Percentiles rank a stretch among this genome's conserved stretches.
phyloP scores from a whole-genome alignment of 1,284 basidiomycete species.

The Taiwanofungus camphoratus region DNA sequence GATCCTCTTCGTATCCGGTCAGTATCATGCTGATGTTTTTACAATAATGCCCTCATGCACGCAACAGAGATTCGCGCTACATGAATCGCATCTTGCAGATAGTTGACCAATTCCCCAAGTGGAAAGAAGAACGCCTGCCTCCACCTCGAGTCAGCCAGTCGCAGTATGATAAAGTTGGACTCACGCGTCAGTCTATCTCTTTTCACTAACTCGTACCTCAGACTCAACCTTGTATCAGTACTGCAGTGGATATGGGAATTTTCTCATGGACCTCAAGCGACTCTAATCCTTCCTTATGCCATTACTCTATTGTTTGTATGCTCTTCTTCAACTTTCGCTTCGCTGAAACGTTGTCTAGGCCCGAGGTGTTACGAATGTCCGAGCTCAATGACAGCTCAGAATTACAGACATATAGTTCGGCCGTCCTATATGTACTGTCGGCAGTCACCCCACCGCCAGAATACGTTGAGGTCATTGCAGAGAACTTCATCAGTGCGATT shows the following conservation, averaged over 20 bases:
- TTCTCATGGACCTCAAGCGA: constrained; percentile 63
- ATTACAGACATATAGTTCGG: constrained; percentile 65
- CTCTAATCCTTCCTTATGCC: constrained; percentile 68
- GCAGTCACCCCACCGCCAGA: constrained; percentile 59
- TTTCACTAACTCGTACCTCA: neutral
- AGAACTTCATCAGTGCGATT: constrained; percentile 59
- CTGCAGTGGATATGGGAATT: constrained; percentile 77
- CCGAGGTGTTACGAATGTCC: constrained; percentile 75
- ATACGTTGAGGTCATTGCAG: constrained; percentile 54
- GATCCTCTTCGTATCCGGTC: constrained; percentile 68
- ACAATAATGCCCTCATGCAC: neutral
- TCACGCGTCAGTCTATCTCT: constrained; percentile 50
- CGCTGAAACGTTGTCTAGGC: constrained; percentile 34
- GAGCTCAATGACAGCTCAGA: constrained; percentile 77
- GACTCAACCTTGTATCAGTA: constrained; percentile 36
- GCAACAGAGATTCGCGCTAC: constrained; percentile 50
- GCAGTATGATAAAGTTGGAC: constrained; percentile 84
- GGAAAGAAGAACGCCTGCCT: constrained; percentile 74
- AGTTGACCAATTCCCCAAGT: constrained; percentile 52
- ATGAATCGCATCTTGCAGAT: constrained; percentile 51
- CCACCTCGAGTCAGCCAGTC: constrained; percentile 79
- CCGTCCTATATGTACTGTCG: constrained; percentile 71
- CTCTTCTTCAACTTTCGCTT: constrained; percentile 1
- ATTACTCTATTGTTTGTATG: constrained; percentile 66
- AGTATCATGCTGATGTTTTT: constrained; percentile 12